These are phyloP conservation scores for Athelia sp. DNA, from an alignment of 1,284 basidiomycete genomes.

Conservation along the genomic window DNA sequence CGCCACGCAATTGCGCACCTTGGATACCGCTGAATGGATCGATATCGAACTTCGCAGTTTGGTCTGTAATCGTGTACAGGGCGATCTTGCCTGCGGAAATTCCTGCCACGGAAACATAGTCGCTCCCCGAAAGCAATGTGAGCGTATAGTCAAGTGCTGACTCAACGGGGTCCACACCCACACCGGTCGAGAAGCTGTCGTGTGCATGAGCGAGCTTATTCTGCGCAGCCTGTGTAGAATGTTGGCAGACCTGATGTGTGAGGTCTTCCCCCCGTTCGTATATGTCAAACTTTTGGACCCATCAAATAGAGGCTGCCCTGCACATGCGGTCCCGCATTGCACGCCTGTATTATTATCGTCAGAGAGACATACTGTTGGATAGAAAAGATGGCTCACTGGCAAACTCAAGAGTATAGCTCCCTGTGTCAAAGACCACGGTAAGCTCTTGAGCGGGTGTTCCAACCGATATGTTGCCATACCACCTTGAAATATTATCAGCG, in stretches of 20 bases:
- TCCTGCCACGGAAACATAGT: slow-evolving; percentile 43
- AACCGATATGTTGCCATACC: slow-evolving; percentile 47
- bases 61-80: slow-evolving; percentile 45
- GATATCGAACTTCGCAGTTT: slow-evolving; percentile 42
- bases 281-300: slow-evolving; percentile 44
- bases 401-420: slow-evolving; percentile 43
- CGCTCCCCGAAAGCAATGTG: slow-evolving; percentile 34
- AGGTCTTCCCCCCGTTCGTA: slow-evolving; percentile 31
- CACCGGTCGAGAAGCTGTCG: slow-evolving; percentile 48
- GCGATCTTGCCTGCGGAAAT: slow-evolving; percentile 30
- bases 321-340: slow-evolving; percentile 37
- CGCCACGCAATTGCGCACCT: slow-evolving; percentile 23
- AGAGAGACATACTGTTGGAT: slow-evolving; percentile 2
- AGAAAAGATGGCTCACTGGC: slow-evolving; percentile 28
- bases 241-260: no score
- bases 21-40: slow-evolving; percentile 54
- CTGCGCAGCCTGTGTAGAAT: no score
- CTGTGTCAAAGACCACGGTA: slow-evolving; percentile 50
- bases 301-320: slow-evolving; percentile 42
- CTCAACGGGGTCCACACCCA: slow-evolving; percentile 51
- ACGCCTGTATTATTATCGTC: slow-evolving; percentile 28
- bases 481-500: slow-evolving; percentile 24
- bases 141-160: slow-evolving; percentile 36
- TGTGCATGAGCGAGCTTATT: slow-evolving; percentile 15
- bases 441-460: slow-evolving; percentile 44